phyloP scores from a whole-genome alignment of 1,139 yeast genomes.

The Zygoascus sp. region DNA sequence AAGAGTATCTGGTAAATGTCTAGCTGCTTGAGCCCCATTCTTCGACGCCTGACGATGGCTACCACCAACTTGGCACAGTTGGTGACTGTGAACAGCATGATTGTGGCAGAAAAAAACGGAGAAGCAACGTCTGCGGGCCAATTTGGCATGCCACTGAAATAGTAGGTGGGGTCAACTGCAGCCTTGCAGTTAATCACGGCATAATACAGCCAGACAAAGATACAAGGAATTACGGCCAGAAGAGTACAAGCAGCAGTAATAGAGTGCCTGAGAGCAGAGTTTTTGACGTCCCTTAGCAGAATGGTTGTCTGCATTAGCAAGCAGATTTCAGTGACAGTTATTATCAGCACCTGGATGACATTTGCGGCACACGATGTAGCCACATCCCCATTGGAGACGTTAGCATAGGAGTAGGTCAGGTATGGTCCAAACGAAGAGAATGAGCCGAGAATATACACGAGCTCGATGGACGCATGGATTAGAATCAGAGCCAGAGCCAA shows the following conservation, averaged over 20 bases:
- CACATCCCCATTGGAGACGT: conserved; percentile 35
- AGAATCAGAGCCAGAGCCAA: conserved; percentile 50
- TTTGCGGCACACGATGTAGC: conserved; percentile 55
- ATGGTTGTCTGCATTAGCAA: conserved; percentile 65
- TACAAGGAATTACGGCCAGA: conserved; percentile 23
- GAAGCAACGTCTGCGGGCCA: conserved; percentile 35
- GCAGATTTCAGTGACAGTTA: conserved; percentile 57
- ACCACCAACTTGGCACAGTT: conserved; percentile 56
- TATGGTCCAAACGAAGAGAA: conserved; percentile 47
- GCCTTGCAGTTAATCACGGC: conserved; percentile 37
- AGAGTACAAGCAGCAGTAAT: conserved; percentile 16
- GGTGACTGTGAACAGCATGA: conserved; percentile 56
- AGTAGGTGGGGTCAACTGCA: conserved; percentile 25
- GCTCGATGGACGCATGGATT: conserved; percentile 55
- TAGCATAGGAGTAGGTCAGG: conserved; percentile 47
- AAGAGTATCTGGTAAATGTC: conserved; percentile 74
- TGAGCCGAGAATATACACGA: conserved; percentile 50
- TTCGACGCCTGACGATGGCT: conserved; percentile 69
- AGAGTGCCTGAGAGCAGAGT: conserved; percentile 10
- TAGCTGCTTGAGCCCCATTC: conserved; percentile 74
- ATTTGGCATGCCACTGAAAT: conserved; percentile 5
- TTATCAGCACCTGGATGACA: conserved; percentile 54
- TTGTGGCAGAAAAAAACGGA: conserved; percentile 64
- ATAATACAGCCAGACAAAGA: conserved; percentile 51
- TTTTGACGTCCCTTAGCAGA: conserved; percentile 34